Percentiles rank a stretch among this genome's conserved stretches.
These are phyloP conservation scores for Penicillium cataractarum DNA, from an alignment of 495 filamentous ascomycete species.

Conservation along the genomic window DNA sequence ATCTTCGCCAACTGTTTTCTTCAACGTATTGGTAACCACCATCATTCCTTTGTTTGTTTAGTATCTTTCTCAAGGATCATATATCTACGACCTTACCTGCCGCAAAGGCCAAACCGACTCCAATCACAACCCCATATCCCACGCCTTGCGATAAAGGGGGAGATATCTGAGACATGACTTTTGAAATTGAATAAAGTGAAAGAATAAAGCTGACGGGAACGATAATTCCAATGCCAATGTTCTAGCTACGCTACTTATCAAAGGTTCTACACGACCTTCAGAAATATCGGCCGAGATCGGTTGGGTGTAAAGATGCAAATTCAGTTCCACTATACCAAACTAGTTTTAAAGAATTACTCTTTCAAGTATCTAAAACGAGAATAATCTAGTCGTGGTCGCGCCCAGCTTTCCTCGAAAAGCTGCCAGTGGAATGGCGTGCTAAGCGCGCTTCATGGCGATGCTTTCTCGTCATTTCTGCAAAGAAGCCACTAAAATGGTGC, in stretches of 20 bases:
- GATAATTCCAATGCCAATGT: background rate
- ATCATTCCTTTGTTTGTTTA: background rate
- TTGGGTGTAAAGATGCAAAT: background rate
- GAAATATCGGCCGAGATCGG: background rate
- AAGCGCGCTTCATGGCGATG: background rate
- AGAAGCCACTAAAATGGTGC: background rate
- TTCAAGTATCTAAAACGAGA: background rate
- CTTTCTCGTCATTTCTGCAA: background rate
- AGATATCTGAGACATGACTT: background rate
- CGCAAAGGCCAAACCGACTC: background rate
- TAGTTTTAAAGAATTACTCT: background rate
- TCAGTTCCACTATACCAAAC: background rate
- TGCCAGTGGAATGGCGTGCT: background rate
- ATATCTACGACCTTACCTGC: background rate
- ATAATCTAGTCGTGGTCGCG: background rate
- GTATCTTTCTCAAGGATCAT: background rate
- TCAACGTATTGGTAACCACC: background rate
- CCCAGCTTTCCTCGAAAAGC: background rate
- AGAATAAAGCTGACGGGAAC: no score
- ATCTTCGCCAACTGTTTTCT: background rate
- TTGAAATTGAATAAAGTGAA: background rate
- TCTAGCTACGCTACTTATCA: background rate
- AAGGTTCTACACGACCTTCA: background rate
- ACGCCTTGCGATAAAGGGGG: background rate
- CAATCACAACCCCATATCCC: background rate